Conservation (phyloP, 2,329 filamentous ascomycete species). For the Chrysosporium keratinophilum region DNA sequence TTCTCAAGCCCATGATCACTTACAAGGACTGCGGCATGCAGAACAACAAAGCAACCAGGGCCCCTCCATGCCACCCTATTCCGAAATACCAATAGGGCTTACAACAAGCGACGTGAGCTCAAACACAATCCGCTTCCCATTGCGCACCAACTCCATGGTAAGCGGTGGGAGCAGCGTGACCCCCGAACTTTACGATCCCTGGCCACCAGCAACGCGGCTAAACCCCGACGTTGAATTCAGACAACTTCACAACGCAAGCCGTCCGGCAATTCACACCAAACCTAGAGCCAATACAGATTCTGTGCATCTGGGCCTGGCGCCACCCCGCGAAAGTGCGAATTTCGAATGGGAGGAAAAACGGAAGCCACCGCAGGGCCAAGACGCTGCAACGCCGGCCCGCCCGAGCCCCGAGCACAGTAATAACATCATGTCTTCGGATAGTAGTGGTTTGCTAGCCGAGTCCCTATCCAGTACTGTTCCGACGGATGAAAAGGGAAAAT, state of each 20-base stretch:
- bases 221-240: neutral
- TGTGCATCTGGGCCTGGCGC: slow-evolving; percentile 2
- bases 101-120: neutral
- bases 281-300: neutral
- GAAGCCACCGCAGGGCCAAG: neutral
- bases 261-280: neutral
- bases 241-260: neutral
- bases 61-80: neutral
- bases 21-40: neutral
- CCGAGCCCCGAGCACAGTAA: neutral
- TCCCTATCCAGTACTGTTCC: neutral
- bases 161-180: neutral
- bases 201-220: neutral
- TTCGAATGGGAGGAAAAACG: neutral
- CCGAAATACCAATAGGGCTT: neutral
- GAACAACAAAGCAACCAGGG: neutral
- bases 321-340: slow-evolving; percentile 3
- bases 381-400: neutral
- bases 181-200: neutral
- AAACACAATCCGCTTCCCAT: neutral
- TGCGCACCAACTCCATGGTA: neutral
- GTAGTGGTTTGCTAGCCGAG: neutral
- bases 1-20: neutral
- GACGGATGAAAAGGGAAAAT: neutral
- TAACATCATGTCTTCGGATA: neutral